phyloP scores from a whole-genome alignment of 108 stramenopile genomes.

The Parmales sp. region DNA sequence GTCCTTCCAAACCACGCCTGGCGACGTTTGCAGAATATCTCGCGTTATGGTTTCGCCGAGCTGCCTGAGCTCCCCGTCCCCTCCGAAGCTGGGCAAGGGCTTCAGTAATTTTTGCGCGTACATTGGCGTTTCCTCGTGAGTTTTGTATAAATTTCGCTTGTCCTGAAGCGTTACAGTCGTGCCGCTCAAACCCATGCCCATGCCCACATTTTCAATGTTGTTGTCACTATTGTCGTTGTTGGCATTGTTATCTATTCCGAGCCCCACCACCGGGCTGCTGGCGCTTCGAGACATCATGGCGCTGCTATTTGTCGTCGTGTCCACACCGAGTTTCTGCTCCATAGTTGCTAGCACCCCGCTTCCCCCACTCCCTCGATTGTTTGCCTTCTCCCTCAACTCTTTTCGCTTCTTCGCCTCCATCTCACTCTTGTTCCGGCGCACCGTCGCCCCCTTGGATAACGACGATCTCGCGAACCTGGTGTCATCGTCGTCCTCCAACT shows the following conservation, averaged over 20 bases:
- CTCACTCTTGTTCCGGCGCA: conserved; percentile 7
- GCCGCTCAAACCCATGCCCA: background rate
- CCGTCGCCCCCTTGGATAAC: conserved; percentile 3
- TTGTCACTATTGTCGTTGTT: conserved; percentile 8
- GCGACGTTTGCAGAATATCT: conserved; percentile 40
- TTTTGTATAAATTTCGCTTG: conserved; percentile 16
- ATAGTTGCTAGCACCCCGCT: conserved; percentile 11
- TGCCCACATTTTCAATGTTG: background rate
- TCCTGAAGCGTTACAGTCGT: too few relatives aligned
- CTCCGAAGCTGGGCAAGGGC: conserved; percentile 45
- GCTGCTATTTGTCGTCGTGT: background rate
- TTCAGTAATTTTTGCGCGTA: conserved; percentile 16
- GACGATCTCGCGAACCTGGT: conserved; percentile 11
- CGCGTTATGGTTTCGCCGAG: conserved; percentile 36
- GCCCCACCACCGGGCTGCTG: background rate
- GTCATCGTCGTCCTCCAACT: conserved; percentile 6
- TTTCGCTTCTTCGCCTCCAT: conserved; percentile 8
- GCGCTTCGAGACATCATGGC: background rate
- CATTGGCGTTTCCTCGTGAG: background rate
- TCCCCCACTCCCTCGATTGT: background rate
- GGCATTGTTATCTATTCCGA: background rate
- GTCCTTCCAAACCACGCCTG: conserved; percentile 35
- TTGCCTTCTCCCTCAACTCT: conserved; percentile 4
- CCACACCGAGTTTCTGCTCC: conserved; percentile 10
- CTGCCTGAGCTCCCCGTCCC: conserved; percentile 37